Conservation (phyloP, 352 stramenopile genomes). For the Globisporangium parvum region DNA sequence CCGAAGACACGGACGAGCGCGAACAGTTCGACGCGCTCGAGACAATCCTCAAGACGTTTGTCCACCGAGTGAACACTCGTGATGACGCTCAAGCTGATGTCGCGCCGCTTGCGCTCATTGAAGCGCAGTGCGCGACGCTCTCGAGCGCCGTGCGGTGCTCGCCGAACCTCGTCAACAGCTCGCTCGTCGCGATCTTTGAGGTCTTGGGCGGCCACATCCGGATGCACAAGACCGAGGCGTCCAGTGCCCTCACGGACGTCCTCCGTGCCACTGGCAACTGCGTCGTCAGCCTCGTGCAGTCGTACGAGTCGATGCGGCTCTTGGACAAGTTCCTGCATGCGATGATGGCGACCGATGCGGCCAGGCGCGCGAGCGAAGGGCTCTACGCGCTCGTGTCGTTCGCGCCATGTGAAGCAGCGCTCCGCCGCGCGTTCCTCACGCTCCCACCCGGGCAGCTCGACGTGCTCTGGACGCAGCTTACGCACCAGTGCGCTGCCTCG, state of each 20-base stretch:
- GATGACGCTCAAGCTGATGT: neutral
- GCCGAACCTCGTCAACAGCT: conserved; percentile 71
- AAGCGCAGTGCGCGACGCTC: conserved; percentile 41
- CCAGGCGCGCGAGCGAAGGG: conserved; percentile 18
- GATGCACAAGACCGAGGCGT: conserved; percentile 4
- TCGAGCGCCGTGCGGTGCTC: conserved; percentile 63
- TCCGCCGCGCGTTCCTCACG: conserved; percentile 68
- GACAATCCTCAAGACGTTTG: conserved; percentile 53
- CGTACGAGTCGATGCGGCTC: conserved; percentile 83
- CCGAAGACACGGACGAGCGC: conserved; percentile 77
- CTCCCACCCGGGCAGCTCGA: conserved; percentile 75
- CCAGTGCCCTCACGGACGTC: neutral
- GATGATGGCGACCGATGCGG: conserved; percentile 19
- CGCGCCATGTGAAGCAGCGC: conserved; percentile 29
- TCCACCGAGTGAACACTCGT: conserved; percentile 17
- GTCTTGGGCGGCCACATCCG: conserved; percentile 32
- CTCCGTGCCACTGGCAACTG: conserved; percentile 22
- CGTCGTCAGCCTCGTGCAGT: conserved; percentile 54
- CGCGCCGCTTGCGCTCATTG: conserved; percentile 1
- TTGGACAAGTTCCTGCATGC: conserved; percentile 53
- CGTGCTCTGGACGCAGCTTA: conserved; percentile 64
- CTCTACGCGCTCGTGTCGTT: conserved; percentile 49
- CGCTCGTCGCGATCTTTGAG: conserved; percentile 51
- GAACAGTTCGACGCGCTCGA: conserved; percentile 81
- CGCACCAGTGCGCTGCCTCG: conserved; percentile 35